Evolutionary conservation across 176 grass and related monocot genomes (phyloP), one percentile per base, ranked within the genome.

Genomic region (Aegilops bicornis): DNA sequence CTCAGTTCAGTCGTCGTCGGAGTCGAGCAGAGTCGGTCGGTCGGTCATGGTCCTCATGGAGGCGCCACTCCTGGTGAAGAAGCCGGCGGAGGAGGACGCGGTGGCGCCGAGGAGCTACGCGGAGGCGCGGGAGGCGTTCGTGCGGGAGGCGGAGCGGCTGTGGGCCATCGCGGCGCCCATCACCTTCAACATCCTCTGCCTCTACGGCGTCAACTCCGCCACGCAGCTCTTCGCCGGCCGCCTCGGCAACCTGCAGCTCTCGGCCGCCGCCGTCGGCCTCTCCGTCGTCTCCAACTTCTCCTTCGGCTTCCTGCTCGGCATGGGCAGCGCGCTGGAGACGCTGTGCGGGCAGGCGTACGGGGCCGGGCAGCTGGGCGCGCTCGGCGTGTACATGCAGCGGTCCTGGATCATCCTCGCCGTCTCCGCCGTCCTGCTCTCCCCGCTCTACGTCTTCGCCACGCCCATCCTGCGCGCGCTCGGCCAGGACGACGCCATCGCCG

Each of bases 241-340:
- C 43, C 11, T 47, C 43, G 43, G 43, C 43, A 47, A 47, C 43
- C 43, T 13, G 8, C 12, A 47, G 43, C 43, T 47, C 43, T 47
- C 43, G 1, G 43, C 43, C 1, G 43, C 12, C 43, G 43, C 43
- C 43, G 12, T 47, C 43, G 43, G 43, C 43, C 43, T 47, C 43
- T 47, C 43, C 43, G 43, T 47, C 43, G 43, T 47, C 43, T 47
- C 43, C 43, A 47, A 47, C 43, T 47, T 47, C 43, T 47, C 48
- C 48, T 52, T 52, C 15, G 48, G 48, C 1, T 52, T 52, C 48
- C 48, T 52, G 3, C 43, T 47, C 12, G 95, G 95, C 86, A 97
- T 97, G 95, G 95, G 87, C 40, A 95, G 74, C 65, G 92, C 92
- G 50, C 61, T 94, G 77, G 89, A 94, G 64, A 94, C 92, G 52